A percentile compares a stretch with the other conserved stretches of the same genome.
Conservation (phyloP, 305 asterid species). For the Withania somnifera region DNA sequence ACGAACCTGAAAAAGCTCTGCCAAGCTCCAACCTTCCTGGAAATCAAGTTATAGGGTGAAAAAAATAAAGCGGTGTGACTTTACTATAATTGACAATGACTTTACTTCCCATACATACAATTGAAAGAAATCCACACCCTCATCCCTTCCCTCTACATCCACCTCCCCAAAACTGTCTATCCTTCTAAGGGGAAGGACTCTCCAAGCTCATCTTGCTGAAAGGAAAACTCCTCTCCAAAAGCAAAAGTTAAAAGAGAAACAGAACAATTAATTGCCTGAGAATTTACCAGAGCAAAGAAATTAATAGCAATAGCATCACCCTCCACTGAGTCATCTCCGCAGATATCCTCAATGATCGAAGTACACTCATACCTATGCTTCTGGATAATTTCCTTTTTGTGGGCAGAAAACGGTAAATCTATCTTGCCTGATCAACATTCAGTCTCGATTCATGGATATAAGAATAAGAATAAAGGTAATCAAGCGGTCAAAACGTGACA, state of each 20-base stretch:
- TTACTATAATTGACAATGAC: neutral
- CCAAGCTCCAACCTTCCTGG: constrained; percentile 99
- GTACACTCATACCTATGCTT: constrained; percentile 68
- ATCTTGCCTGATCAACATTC: constrained; percentile 26
- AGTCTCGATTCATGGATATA: neutral
- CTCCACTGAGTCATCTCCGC: constrained; percentile 49
- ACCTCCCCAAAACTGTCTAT: neutral
- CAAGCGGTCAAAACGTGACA: constrained; percentile 17
- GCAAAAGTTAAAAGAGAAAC: neutral
- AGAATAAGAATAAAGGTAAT: neutral
- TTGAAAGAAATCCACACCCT: neutral
- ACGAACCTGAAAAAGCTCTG: constrained; percentile 68
- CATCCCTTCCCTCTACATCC: neutral
- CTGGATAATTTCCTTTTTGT: constrained; percentile 57
- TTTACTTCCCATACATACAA: neutral
- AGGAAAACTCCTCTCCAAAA: neutral
- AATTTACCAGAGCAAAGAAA: constrained; percentile 83
- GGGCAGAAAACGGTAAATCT: constrained; percentile 34
- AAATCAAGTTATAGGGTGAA: constrained; percentile 4
- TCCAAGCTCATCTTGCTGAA: neutral
- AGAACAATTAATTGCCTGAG: neutral
- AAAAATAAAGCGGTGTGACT: neutral
- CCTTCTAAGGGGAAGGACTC: neutral
- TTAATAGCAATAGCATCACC: constrained; percentile 70
- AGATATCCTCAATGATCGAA: constrained; percentile 46